phyloP scores from a whole-genome alignment of 495 filamentous ascomycete genomes.

The Penicillium crystallinum region DNA sequence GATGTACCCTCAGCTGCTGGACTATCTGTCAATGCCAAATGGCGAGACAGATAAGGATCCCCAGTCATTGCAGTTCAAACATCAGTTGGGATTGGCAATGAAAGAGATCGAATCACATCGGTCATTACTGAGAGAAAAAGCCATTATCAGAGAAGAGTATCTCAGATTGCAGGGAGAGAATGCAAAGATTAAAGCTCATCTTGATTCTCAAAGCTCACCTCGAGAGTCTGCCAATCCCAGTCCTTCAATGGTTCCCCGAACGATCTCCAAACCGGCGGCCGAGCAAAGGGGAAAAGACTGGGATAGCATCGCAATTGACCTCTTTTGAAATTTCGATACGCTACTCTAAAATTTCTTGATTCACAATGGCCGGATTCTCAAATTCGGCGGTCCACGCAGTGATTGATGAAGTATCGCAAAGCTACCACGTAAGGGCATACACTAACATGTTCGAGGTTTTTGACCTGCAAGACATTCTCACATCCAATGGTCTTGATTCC shows the following conservation, averaged over 20 bases:
- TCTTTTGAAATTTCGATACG: conserved; percentile 13
- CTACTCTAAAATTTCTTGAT: neutral
- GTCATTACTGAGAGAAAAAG: conserved; percentile 9
- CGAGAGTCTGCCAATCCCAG: conserved; percentile 5
- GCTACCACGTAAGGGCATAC: neutral
- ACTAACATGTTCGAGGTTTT: neutral
- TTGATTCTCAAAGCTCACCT: conserved; percentile 13
- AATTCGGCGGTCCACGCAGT: neutral
- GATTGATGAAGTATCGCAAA: neutral
- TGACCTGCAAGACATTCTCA: neutral
- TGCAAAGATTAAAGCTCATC: conserved; percentile 16
- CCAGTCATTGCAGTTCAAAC: conserved; percentile 10
- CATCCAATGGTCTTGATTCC: neutral
- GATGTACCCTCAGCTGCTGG: conserved; percentile 13
- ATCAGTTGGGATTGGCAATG: conserved; percentile 21
- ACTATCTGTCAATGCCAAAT: conserved; percentile 5
- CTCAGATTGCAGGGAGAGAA: conserved; percentile 19
- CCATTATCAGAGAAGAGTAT: conserved; percentile 20
- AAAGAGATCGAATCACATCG: conserved; percentile 18
- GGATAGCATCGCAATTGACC: conserved; percentile 27
- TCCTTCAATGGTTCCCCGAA: conserved; percentile 4
- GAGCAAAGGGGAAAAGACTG: conserved; percentile 20
- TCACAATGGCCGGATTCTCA: neutral
- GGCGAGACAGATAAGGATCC: neutral
- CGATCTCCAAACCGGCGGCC: conserved; percentile 6